These are phyloP conservation scores for Psilocybe cyanescens DNA, from an alignment of 768 basidiomycete genomes.

Conservation along the genomic window DNA sequence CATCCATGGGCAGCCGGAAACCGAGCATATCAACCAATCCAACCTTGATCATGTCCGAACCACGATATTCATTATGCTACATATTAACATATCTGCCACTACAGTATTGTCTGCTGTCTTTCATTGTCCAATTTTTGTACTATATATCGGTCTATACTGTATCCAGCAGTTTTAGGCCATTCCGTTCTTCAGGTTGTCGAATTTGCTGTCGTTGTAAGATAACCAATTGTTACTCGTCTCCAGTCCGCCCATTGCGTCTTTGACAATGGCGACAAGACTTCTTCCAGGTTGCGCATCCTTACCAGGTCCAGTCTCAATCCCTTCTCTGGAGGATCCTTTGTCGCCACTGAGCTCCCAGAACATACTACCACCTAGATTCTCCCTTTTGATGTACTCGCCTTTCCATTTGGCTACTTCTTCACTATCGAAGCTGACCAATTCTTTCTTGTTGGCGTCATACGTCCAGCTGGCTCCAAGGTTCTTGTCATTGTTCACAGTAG, in stretches of 20 bases:
- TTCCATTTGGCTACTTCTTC: conserved; percentile 73
- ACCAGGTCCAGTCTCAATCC: conserved; percentile 74
- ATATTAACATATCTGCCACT: not conserved
- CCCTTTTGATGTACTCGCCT: conserved; percentile 77
- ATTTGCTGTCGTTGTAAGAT: conserved; percentile 73
- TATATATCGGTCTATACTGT: not conserved
- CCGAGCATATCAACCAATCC: conserved; percentile 58
- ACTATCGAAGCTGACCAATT: conserved; percentile 85
- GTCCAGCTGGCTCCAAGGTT: conserved; percentile 78
- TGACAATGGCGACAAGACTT: conserved; percentile 77
- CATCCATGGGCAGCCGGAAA: conserved; percentile 80
- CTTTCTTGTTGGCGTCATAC: conserved; percentile 72
- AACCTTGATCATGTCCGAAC: conserved; percentile 4
- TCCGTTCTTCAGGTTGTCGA: conserved; percentile 78
- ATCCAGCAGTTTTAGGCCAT: conserved; percentile 43
- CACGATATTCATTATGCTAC: not conserved
- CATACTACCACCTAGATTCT: conserved; percentile 91
- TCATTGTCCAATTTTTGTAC: not conserved
- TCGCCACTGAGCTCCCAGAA: conserved; percentile 93
- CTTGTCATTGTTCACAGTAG: conserved; percentile 68
- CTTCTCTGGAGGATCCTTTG: conserved; percentile 67
- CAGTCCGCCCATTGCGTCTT: conserved; percentile 76
- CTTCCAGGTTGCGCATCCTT: conserved; percentile 73
- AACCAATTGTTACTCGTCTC: conserved; percentile 82
- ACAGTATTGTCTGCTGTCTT: not conserved